Conservation (phyloP, 345 rosid species). For the Cardiospermum halicacabum region DNA sequence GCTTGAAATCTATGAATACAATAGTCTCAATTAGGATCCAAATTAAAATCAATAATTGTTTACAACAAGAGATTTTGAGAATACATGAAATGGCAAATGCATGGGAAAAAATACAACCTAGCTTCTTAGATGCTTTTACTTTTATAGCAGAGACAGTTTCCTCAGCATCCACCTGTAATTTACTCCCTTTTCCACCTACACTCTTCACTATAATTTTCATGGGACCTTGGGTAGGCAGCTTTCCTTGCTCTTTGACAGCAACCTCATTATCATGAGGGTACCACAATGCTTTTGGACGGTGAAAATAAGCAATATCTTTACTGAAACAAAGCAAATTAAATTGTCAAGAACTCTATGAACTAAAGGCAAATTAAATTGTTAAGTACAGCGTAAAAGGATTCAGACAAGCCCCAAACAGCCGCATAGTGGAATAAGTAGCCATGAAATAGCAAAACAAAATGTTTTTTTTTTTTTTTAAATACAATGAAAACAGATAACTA, state of each 20-base stretch:
- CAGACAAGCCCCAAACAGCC: too few species aligned
- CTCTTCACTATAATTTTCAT: slow-evolving; percentile 91
- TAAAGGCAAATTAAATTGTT: too few species aligned
- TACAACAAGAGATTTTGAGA: not conserved
- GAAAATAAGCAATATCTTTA: slow-evolving; percentile 92
- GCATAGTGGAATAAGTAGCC: not conserved
- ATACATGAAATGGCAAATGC: not conserved
- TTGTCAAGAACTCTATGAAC: not conserved
- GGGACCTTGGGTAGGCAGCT: slow-evolving; percentile 68
- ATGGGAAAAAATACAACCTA: slow-evolving; percentile 54
- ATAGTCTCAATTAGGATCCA: slow-evolving; percentile 15
- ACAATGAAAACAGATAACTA: too few species aligned
- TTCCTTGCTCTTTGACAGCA: slow-evolving; percentile 81
- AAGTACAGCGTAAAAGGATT: too few species aligned
- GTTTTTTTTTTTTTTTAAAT: too few species aligned
- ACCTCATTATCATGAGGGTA: slow-evolving; percentile 93
- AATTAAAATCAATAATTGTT: slow-evolving; percentile 11
- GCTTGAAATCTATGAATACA: slow-evolving; percentile 77
- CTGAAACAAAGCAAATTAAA: slow-evolving; percentile 35
- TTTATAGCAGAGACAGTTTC: slow-evolving; percentile 77
- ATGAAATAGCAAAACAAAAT: not conserved
- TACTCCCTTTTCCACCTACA: slow-evolving; percentile 96
- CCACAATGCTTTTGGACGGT: slow-evolving; percentile 93
- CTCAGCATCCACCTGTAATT: slow-evolving; percentile 79
- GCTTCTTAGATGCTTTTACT: slow-evolving; percentile 86